Conservation (phyloP, 176 grass and related monocot genomes). For the Secale cereale region DNA sequence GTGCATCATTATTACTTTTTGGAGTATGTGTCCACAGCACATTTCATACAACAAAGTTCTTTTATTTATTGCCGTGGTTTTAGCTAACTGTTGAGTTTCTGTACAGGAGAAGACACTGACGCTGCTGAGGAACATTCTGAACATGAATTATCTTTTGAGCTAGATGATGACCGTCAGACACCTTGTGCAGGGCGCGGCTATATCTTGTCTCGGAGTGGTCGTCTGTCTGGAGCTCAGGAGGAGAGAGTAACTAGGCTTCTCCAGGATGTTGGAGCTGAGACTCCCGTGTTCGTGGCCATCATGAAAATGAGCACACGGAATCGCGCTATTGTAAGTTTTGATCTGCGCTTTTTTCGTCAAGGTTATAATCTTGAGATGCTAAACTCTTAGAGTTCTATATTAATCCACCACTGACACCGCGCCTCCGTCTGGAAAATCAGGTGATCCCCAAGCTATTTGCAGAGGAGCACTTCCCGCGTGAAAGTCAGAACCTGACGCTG, state of each 20-base stretch:
- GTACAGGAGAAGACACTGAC: slow-evolving; percentile 3
- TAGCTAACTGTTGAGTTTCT: not conserved
- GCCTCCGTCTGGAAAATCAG: not conserved
- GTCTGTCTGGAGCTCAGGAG: slow-evolving; percentile 14
- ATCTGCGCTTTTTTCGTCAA: not conserved
- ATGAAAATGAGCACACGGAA: not conserved
- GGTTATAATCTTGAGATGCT: not conserved
- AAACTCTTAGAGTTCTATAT: not conserved
- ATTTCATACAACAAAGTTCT: not conserved
- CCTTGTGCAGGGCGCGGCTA: not conserved
- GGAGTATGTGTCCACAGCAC: not conserved
- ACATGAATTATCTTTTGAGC: not conserved
- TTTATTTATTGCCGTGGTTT: not conserved
- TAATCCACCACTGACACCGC: not conserved
- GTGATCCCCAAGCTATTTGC: not conserved
- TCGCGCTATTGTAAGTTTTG: not conserved
- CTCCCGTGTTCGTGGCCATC: not conserved
- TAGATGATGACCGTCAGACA: slow-evolving; percentile 1
- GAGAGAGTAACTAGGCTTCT: not conserved
- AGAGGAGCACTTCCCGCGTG: not conserved
- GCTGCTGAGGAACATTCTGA: not conserved
- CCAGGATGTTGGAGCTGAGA: not conserved
- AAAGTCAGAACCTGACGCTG: not conserved
- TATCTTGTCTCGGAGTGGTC: not conserved
- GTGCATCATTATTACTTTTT: not conserved